Evolutionary conservation across 2,329 filamentous ascomycete genomes (phyloP).

Genomic region (Anthostomella pinea): DNA sequence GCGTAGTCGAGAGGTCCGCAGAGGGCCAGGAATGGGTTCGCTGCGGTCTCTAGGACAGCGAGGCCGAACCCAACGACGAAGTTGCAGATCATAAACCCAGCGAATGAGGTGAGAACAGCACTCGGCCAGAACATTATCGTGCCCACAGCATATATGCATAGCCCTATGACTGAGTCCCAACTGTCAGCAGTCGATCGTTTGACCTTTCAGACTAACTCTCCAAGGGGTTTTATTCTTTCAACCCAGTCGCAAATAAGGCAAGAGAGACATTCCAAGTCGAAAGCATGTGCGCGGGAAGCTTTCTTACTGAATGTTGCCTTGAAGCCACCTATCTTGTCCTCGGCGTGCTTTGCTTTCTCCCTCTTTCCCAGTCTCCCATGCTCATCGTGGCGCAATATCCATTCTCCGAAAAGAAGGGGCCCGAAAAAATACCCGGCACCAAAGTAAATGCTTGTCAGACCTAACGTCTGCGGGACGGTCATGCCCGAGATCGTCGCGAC

Average conservation of each 20-base stretch:
- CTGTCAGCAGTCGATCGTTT: too few species aligned
- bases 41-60: constrained; percentile 74
- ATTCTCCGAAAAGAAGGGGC: constrained; percentile 66
- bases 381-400: constrained; percentile 67
- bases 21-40: constrained; percentile 70
- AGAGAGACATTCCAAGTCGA: too few species aligned
- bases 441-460: constrained; percentile 69
- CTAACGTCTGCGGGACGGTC: constrained; percentile 59
- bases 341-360: constrained; percentile 32
- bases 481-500: constrained; percentile 63
- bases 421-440: constrained; percentile 68
- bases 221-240: too few species aligned
- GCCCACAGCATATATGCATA: constrained; percentile 70
- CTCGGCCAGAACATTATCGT: constrained; percentile 88
- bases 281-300: too few species aligned
- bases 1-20: constrained; percentile 72
- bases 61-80: constrained; percentile 77
- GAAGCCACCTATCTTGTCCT: constrained; percentile 60
- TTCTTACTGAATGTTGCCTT: constrained; percentile 66
- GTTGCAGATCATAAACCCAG: constrained; percentile 71
- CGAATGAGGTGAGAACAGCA: constrained; percentile 69
- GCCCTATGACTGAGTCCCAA: constrained; percentile 52
- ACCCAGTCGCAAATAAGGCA: too few species aligned
- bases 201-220: too few species aligned
- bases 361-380: constrained; percentile 49